Evolutionary conservation across 1,284 basidiomycete genomes (phyloP).

Genomic region (Sporisorium sorghi): DNA sequence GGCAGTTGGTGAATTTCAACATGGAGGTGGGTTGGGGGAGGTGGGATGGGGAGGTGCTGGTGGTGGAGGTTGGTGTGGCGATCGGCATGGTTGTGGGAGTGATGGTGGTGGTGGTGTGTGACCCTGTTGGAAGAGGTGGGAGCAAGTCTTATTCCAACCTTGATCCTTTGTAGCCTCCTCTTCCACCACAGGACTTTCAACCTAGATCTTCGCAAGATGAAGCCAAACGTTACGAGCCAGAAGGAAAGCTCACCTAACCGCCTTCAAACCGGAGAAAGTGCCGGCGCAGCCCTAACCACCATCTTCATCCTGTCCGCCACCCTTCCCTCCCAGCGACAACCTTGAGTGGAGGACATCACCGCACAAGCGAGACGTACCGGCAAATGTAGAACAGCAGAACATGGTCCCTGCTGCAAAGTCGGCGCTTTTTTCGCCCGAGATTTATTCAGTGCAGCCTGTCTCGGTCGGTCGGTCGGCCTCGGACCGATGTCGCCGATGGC

Average conservation of each 20-base stretch:
- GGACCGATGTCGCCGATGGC: conserved; percentile 17
- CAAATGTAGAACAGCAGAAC: conserved; percentile 3
- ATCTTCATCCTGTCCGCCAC: too few relatives aligned
- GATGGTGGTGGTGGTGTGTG: background rate
- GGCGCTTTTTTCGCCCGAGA: background rate
- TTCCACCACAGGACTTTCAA: too few relatives aligned
- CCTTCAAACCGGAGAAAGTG: background rate
- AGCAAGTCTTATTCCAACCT: background rate
- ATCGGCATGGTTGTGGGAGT: conserved; percentile 4
- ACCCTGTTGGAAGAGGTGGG: too few relatives aligned
- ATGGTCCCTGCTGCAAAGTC: background rate
- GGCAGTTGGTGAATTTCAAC: conserved; percentile 43
- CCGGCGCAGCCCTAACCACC: too few relatives aligned
- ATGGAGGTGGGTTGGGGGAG: conserved; percentile 3
- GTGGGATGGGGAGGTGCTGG: background rate
- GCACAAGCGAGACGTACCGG: too few relatives aligned
- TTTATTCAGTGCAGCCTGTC: too few relatives aligned
- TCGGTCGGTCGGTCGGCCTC: conserved; percentile 31
- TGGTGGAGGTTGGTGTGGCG: conserved; percentile 1
- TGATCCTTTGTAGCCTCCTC: background rate
- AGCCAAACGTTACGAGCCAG: too few relatives aligned
- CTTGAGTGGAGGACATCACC: background rate
- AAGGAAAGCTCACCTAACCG: too few relatives aligned
- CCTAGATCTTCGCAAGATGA: too few relatives aligned
- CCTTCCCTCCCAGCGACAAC: too few relatives aligned